Evolutionary conservation across 1,139 yeast genomes (phyloP).

Genomic region (Diutina sp.): DNA sequence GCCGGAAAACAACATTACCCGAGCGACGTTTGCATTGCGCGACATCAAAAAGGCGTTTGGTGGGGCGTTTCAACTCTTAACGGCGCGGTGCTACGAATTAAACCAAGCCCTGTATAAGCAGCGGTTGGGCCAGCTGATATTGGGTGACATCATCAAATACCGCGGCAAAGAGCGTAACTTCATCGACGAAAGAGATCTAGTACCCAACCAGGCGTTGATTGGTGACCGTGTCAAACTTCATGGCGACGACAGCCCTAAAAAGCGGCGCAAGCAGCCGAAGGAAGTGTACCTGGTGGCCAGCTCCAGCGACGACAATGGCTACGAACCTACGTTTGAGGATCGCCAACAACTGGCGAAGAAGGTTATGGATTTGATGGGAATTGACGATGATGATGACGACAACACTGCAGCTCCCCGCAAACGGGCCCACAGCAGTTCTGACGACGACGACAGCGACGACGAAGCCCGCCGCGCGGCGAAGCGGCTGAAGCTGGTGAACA

Average conservation of each 20-base stretch:
- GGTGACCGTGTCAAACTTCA: background rate
- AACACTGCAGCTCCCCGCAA: background rate
- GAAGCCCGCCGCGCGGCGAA: background rate
- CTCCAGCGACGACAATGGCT: background rate
- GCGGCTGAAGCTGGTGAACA: background rate
- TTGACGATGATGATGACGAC: background rate
- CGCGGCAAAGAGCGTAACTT: constrained; percentile 71
- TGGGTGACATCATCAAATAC: constrained; percentile 71
- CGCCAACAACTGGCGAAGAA: background rate
- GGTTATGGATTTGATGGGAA: constrained; percentile 1
- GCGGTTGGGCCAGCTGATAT: constrained; percentile 59
- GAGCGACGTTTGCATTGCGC: constrained; percentile 74
- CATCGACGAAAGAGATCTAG: constrained; percentile 59
- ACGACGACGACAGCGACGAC: background rate
- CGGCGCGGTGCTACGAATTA: constrained; percentile 54
- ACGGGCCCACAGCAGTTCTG: background rate
- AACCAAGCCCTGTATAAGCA: constrained; percentile 51
- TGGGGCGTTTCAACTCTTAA: constrained; percentile 78
- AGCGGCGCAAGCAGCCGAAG: background rate
- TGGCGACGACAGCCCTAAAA: constrained; percentile 8
- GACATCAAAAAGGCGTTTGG: constrained; percentile 80
- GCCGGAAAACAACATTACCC: constrained; percentile 63
- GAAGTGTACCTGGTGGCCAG: constrained; percentile 3
- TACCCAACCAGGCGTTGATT: constrained; percentile 47
- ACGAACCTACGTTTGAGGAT: background rate